Evolutionary conservation across 371 early-diverging fungal species (phyloP), one percentile per base, ranked within the genome.

Genomic region (Mucor velutinosus): DNA sequence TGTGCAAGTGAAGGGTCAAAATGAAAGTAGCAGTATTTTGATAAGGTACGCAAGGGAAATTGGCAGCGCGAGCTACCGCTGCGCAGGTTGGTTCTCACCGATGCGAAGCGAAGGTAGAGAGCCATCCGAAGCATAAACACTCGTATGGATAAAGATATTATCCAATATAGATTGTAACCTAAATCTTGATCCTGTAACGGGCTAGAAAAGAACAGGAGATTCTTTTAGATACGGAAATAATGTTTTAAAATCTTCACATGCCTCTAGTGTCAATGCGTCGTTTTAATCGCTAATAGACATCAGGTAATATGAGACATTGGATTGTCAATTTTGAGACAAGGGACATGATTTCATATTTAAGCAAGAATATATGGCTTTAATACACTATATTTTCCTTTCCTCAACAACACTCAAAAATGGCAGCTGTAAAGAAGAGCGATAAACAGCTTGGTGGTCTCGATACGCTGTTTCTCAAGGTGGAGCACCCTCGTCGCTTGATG

Each of bases 401-500:
- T 25, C 4, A 23, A 14, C 25, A 15, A 25, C 12, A 53, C 41
- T 17, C 17, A 27, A 11, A 15, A 53, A 53, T 53, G 33, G 4
- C 11, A 60, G 27, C 4, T 23, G 23, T 41, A 29, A 47, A 21
- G 32, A 61, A 29, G n/a, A 64, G 64, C 43, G 62, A 68, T 47
- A 30, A 23, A 4, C 43, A 35, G 10, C 30, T 75, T 12, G 41
- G 59, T 25, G 77, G 77, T 0, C 29, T 80, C 8, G 80, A 80
- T 65, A 76, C 73, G 19, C 25, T 80, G 2, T 80, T 64, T 35
- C 61, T 75, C 10, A 74, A 74, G 32, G 37, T 70, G 8, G 80
- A 80, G 27, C 63, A 71, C 19, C 73, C 80, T n/a, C 60, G 71
- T 27, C 65, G 73, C 3, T 47, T 74, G 12, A 81, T 78, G 81